Evolutionary conservation across 2,329 filamentous ascomycete species (phyloP), one percentile per base, ranked within the genome.

Genomic region (Fusarium palustre): DNA sequence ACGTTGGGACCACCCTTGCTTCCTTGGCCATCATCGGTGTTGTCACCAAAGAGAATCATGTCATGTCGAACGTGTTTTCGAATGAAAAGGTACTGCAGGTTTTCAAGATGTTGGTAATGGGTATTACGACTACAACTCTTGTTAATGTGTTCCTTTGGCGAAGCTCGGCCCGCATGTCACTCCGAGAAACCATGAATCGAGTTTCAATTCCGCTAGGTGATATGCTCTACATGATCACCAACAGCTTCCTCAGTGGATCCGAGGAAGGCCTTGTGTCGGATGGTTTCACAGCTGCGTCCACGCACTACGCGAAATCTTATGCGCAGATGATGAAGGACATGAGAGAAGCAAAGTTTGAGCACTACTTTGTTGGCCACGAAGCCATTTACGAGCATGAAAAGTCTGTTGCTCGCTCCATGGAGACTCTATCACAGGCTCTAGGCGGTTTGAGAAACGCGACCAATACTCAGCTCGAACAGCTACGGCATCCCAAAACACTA

Each of bases 381-480:
- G 87, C 86, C 49, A 87, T 95, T 59, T 97, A 97, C 76, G 85
- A 87, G 33, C 85, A 96, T 4, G 92, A 97, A 74, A 90, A 90
- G 66, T 89, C 87, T 20, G 86, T 98, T 5, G 91, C 94, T 38
- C 91, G 92, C 74, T 95, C 92, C 68, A 88, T 98, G 76, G 93
- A 97, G 77, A 90, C 89, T 33, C 85, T 98, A 16, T 90, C 93
- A 4, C 95, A 97, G 76, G 94, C 93, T 62, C 89, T 97, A 65
- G 95, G 95, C 76, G 96, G 95, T 7, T 81, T 99, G 72, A 88
- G 93, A 68, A 97, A 94, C 81, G 94, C 96, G 31, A 92, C 95
- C 18, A 88, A 91, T 55, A 94, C 95, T 11, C 96, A 99, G 74
- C 96, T 98, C 73, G 88, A 91, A 12, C 86, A 97, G 31, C 83